These are phyloP conservation scores for Penicillium olsonii DNA, from an alignment of 2,329 filamentous ascomycete species.

Conservation along the genomic window DNA sequence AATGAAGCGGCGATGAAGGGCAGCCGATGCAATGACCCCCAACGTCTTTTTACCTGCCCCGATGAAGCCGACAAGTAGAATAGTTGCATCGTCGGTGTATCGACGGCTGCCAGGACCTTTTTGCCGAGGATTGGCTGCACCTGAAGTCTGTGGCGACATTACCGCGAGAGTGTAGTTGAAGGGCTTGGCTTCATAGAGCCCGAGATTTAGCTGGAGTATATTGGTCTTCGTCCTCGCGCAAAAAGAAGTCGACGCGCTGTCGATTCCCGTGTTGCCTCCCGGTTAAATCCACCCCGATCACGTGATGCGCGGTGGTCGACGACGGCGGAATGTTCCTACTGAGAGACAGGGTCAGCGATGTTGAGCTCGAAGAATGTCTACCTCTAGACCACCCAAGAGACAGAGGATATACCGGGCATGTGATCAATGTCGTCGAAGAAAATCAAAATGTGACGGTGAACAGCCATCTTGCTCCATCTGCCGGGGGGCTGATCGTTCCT, in stretches of 20 bases:
- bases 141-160: background rate
- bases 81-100: slow-evolving; percentile 29
- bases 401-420: slow-evolving; percentile 57
- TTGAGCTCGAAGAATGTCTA: slow-evolving; percentile 14
- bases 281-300: slow-evolving; percentile 19
- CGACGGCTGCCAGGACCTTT: slow-evolving; percentile 1
- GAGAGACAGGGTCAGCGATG: background rate
- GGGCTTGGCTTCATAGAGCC: background rate
- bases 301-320: slow-evolving; percentile 6
- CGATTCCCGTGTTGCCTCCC: background rate
- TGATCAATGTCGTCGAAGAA: slow-evolving; percentile 63
- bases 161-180: background rate
- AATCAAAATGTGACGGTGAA: slow-evolving; percentile 71
- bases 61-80: slow-evolving; percentile 70
- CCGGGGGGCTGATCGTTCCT: slow-evolving; percentile 18
- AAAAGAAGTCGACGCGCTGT: background rate
- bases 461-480: slow-evolving; percentile 67
- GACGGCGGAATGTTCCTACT: background rate
- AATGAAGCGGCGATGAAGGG: slow-evolving; percentile 65
- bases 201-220: background rate
- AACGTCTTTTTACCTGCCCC: slow-evolving; percentile 73
- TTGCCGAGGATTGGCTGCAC: background rate
- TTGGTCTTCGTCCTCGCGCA: background rate
- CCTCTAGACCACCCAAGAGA: slow-evolving; percentile 15
- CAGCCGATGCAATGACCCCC: slow-evolving; percentile 70